A percentile compares a stretch with the other conserved stretches of the same genome.
Conservation (phyloP, 2,329 filamentous ascomycete genomes). For the Nothophoma quercina region DNA sequence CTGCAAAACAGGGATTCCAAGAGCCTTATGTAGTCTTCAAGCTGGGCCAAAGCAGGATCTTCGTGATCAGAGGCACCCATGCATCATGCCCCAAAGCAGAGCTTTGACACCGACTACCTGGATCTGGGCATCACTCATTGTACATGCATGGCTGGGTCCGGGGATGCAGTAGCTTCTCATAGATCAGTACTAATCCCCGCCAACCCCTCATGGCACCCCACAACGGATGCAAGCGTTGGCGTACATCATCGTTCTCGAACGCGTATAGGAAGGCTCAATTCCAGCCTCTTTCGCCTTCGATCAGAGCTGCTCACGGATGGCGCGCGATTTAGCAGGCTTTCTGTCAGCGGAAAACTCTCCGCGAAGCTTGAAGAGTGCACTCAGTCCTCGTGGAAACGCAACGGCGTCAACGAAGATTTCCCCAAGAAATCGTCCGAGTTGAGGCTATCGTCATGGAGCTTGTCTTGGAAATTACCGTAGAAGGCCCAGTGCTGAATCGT, state of each 20-base stretch:
- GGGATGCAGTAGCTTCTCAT: slow-evolving; percentile 27
- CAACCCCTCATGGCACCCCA: slow-evolving; percentile 30
- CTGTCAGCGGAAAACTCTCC: slow-evolving; percentile 13
- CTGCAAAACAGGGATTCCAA: slow-evolving; percentile 8
- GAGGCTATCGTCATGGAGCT: slow-evolving; percentile 20
- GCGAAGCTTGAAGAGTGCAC: slow-evolving; percentile 2
- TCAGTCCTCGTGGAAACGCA: slow-evolving; percentile 1
- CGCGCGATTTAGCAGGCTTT: slow-evolving; percentile 12
- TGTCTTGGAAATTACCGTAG: slow-evolving; percentile 27
- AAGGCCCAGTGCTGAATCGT: slow-evolving; percentile 21
- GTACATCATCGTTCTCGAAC: slow-evolving; percentile 25
- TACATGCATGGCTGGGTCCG: slow-evolving; percentile 11
- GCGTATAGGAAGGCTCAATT: slow-evolving; percentile 12
- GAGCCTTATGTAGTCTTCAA: slow-evolving; percentile 26
- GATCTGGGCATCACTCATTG: slow-evolving; percentile 22
- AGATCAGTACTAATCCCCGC: slow-evolving; percentile 26
- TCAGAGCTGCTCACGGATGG: slow-evolving; percentile 4
- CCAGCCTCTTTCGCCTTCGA: slow-evolving; percentile 19
- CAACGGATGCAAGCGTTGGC: slow-evolving; percentile 23
- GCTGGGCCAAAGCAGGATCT: slow-evolving; percentile 9
- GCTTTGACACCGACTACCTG: slow-evolving; percentile 21
- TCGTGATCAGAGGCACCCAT: slow-evolving; percentile 15
- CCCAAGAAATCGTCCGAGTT: slow-evolving; percentile 12
- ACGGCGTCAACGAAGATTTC: slow-evolving; percentile 21
- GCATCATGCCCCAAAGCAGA: slow-evolving; percentile 25